Evolutionary conservation across 148 eudicot genomes (phyloP).

Genomic region (Pharnaceum exiguum): DNA sequence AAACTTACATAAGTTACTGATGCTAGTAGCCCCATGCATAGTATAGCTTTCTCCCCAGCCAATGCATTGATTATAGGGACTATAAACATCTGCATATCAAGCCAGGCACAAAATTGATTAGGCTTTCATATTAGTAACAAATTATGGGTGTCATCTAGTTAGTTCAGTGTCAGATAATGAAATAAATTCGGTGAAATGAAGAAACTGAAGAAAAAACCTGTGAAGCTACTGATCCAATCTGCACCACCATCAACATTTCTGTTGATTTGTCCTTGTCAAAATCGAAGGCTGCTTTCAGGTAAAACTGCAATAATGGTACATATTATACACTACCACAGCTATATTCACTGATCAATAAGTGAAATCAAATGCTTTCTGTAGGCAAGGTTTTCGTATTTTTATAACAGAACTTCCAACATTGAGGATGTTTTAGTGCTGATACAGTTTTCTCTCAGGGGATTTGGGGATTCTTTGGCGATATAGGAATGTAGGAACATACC

Average conservation of each 20-base stretch:
- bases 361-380: too few relatives aligned
- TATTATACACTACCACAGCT: too few relatives aligned
- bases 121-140: too few relatives aligned
- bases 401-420: not conserved
- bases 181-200: not conserved
- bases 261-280: slow-evolving; percentile 55
- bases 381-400: not conserved
- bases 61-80: slow-evolving; percentile 60
- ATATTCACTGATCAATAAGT: too few relatives aligned
- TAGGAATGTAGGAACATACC: slow-evolving; percentile 33
- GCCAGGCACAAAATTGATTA: not conserved
- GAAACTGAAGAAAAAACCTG: slow-evolving; percentile 37
- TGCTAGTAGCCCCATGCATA: slow-evolving; percentile 53
- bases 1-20: slow-evolving; percentile 63
- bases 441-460: too few relatives aligned
- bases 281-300: slow-evolving; percentile 60
- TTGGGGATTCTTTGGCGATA: not conserved
- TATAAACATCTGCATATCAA: slow-evolving; percentile 46
- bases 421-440: too few relatives aligned
- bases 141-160: too few relatives aligned
- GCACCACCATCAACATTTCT: slow-evolving; percentile 61
- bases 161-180: not conserved
- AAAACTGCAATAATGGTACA: slow-evolving; percentile 44
- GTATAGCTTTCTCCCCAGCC: slow-evolving; percentile 64
- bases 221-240: slow-evolving; percentile 66